phyloP scores from a whole-genome alignment of 192 early-diverging fungal genomes.

The Podila minutissima region DNA sequence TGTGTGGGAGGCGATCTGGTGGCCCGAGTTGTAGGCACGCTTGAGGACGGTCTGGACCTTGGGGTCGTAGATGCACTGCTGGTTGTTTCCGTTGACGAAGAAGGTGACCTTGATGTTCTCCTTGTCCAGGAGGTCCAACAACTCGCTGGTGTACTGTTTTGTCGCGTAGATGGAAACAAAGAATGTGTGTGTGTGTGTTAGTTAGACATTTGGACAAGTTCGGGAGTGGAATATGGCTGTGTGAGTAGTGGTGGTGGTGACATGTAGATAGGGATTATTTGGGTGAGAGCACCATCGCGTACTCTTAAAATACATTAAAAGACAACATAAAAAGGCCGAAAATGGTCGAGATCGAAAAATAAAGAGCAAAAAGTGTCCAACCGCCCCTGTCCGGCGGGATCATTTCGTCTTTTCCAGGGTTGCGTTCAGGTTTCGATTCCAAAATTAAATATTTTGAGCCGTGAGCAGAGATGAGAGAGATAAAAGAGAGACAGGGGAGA shows the following conservation, averaged over 20 bases:
- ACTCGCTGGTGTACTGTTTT: constrained; percentile 54
- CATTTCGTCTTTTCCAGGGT: neutral
- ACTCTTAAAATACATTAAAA: neutral
- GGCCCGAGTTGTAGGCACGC: constrained; percentile 61
- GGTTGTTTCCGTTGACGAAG: constrained; percentile 68
- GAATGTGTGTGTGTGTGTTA: neutral
- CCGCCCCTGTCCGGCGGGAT: neutral
- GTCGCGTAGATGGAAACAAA: neutral
- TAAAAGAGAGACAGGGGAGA: neutral
- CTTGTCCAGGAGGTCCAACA: constrained; percentile 63
- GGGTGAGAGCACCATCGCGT: neutral
- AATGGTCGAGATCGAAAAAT: neutral
- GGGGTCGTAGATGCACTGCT: constrained; percentile 51
- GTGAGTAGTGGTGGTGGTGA: too few species aligned
- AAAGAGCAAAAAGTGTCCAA: neutral
- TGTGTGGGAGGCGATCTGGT: constrained; percentile 70
- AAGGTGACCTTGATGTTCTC: constrained; percentile 73
- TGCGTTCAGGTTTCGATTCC: neutral
- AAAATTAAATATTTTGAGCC: neutral
- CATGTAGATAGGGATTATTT: neutral
- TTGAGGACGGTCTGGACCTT: constrained; percentile 57
- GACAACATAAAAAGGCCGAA: neutral
- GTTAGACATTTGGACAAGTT: neutral
- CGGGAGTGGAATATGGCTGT: neutral
- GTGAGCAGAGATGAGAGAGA: neutral